Conservation (phyloP, 208 protist species). For the Trypanosoma mega region DNA sequence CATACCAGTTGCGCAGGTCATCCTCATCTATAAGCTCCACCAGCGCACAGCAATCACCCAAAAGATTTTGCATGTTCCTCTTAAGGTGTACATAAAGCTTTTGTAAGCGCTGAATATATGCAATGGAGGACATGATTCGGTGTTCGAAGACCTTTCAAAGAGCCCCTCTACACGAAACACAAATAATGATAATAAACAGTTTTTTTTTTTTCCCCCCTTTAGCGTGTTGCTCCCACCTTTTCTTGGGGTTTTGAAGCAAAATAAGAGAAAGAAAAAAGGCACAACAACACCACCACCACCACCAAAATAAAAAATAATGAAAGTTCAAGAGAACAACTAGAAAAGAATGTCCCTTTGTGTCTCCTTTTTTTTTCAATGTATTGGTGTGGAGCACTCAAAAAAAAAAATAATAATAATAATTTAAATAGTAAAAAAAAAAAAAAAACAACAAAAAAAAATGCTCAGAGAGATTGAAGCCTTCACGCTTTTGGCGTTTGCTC, state of each 20-base stretch:
- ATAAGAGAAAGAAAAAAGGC: no score
- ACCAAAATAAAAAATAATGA: not conserved
- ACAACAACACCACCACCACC: no score
- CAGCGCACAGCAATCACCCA: constrained; percentile 23
- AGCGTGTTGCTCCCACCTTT: no score
- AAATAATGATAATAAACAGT: no score
- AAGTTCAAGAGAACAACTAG: constrained; percentile 10
- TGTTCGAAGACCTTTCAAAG: no score
- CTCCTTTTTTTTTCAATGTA: not conserved
- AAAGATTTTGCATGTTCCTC: constrained; percentile 36
- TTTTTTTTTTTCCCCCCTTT: no score
- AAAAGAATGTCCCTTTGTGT: constrained; percentile 8
- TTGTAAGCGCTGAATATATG: constrained; percentile 61
- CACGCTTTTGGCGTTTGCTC: no score
- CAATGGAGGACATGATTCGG: constrained; percentile 43
- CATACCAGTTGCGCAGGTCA: constrained; percentile 74
- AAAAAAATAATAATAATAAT: constrained; percentile 7
- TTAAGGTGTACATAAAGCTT: constrained; percentile 51
- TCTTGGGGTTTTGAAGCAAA: no score
- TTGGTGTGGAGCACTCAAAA: constrained; percentile 8
- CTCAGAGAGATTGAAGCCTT: no score
- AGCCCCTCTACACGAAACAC: no score
- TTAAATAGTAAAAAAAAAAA: constrained; percentile 14
- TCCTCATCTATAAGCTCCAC: constrained; percentile 75
- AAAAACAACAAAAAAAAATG: constrained; percentile 12